Conservation (phyloP, 306 rosid species). For the Corylus avellana region DNA sequence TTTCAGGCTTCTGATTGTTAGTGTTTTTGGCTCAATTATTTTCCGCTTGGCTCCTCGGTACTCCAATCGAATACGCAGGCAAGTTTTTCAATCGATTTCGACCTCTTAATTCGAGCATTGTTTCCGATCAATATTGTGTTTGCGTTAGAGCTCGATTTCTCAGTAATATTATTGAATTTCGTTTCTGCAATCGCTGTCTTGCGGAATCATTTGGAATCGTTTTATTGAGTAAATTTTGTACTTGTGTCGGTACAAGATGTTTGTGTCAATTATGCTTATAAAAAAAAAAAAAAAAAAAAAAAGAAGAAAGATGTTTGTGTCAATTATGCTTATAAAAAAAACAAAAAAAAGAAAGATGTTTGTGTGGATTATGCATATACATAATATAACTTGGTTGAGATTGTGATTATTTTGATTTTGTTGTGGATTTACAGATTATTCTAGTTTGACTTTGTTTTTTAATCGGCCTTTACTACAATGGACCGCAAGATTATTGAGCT, state of each 20-base stretch:
- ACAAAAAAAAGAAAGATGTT: too few relatives aligned
- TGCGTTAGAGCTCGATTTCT: background rate
- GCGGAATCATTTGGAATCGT: background rate
- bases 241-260: too few relatives aligned
- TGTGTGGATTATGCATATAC: too few relatives aligned
- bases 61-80: background rate
- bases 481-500: constrained; percentile 26
- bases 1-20: background rate
- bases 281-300: too few relatives aligned
- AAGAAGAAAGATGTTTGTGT: too few relatives aligned
- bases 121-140: background rate
- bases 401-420: constrained; percentile 16
- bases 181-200: background rate
- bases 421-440: constrained; percentile 3
- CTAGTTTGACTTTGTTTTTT: background rate
- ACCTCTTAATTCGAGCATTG: background rate
- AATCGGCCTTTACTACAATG: constrained; percentile 14
- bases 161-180: background rate
- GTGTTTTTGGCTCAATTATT: background rate
- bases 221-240: background rate
- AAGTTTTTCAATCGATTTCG: background rate
- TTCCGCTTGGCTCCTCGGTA: background rate
- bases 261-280: too few relatives aligned
- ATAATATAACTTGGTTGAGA: background rate
- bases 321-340: too few relatives aligned